Conservation (phyloP, 805 yeast genomes). For the Pichia kluyveri region DNA sequence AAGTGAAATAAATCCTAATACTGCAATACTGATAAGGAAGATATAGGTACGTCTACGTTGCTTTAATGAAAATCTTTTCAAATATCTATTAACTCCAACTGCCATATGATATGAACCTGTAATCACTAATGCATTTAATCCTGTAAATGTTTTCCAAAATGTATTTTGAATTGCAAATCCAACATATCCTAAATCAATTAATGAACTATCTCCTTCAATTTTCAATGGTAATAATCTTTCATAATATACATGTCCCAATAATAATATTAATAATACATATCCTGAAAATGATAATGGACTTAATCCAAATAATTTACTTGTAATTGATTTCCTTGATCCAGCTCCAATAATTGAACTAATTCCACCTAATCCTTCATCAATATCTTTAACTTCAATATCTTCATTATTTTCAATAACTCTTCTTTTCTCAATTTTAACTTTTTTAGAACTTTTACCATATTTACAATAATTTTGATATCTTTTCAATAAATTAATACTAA, state of each 20-base stretch:
- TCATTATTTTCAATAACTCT: constrained; percentile 4
- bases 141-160: constrained; percentile 9
- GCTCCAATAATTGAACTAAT: constrained; percentile 45
- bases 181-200: constrained; percentile 44
- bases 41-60: constrained; percentile 39
- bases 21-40: constrained; percentile 22
- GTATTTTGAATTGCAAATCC: constrained; percentile 26
- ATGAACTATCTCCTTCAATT: constrained; percentile 58
- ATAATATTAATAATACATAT: constrained; percentile 36
- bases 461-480: constrained; percentile 21
- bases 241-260: constrained; percentile 37
- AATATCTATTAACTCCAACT: constrained; percentile 43
- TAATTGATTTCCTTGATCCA: constrained; percentile 40
- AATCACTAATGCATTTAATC: constrained; percentile 29
- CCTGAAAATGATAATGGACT: constrained; percentile 58
- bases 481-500: constrained; percentile 33
- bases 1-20: not conserved
- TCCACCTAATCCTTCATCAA: constrained; percentile 57
- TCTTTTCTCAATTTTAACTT: not conserved
- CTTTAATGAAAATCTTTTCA: constrained; percentile 29
- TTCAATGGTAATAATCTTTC: constrained; percentile 41
- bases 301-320: constrained; percentile 35
- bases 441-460: constrained; percentile 14
- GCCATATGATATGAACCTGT: constrained; percentile 43
- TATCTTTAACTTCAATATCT: constrained; percentile 19